Evolutionary conservation across 768 basidiomycete genomes (phyloP), one percentile per base, ranked within the genome.

Genomic region (Saitozyma sp.): DNA sequence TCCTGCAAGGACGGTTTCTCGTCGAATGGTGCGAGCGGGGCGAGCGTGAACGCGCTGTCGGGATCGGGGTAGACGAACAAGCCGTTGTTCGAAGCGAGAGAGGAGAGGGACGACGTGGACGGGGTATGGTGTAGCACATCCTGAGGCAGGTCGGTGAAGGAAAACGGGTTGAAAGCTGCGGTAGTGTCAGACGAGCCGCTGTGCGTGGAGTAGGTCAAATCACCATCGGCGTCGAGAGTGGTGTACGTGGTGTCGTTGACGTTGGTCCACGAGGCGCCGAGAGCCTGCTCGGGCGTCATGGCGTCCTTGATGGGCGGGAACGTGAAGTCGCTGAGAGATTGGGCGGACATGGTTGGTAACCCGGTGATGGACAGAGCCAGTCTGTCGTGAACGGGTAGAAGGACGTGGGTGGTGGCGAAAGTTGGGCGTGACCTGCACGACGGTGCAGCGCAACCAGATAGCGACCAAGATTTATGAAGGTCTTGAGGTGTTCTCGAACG

Each of bases 21-120:
- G 29, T 29, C 29, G 69, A 70, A 40, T 59, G 56, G 50, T 63
- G 66, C 17, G 66, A 66, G 6, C 55, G 52, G 16, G 63, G 61
- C 16, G 70, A 69, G 41, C 59, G 60, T 6, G 58, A 48, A 29
- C 50, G 56, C 6, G 10, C 6, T 20, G 50, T 29, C 8, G 40
- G 20, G 43, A 50, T 9, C 40, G 39, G 20, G 16, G 20, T 71
- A 53, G 14, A 71, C 62, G 17, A 64, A 54, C 20, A 71, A 37
- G 19, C 61, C 56, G 45, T 51, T 50, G 45, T 29, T 17, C 8
- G 70, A 68, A 8, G 58, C 17, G 29, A 68, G 38, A 3, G 70
- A 71, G 13, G 60, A 48, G n/a, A 62, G 51, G 37, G 65, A 62
- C 29, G 54, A 56, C 7, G 54, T 49, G 9, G 50, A 52, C 38